Percentiles rank a stretch among this genome's conserved stretches.
Evolutionary conservation across 306 rosid species (phyloP).

Genomic region (Inga oerstediana): DNA sequence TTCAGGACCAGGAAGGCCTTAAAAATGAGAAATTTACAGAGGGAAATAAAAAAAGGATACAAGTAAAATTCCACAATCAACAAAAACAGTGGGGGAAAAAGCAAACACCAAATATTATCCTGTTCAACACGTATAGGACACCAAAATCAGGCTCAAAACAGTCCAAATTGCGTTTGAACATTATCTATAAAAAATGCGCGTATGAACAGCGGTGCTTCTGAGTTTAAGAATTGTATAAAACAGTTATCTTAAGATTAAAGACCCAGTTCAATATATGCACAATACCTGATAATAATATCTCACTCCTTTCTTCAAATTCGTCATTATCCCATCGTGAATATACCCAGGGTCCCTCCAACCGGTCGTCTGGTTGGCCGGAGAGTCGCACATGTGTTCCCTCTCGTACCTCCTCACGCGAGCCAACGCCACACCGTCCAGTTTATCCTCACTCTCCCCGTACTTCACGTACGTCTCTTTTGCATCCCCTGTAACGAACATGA

Average conservation of each 20-base stretch:
- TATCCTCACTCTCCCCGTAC: slow-evolving; percentile 52
- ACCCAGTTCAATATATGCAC: not conserved
- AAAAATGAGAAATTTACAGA: not conserved
- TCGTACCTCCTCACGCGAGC: slow-evolving; percentile 72
- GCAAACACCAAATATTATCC: not conserved
- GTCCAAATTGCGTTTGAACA: not conserved
- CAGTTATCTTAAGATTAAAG: not conserved
- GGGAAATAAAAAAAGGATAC: not conserved
- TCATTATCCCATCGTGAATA: slow-evolving; percentile 73
- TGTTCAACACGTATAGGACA: not conserved
- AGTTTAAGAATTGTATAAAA: not conserved
- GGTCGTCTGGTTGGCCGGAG: slow-evolving; percentile 67
- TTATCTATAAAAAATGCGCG: not conserved
- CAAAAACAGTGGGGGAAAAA: not conserved
- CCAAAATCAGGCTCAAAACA: not conserved
- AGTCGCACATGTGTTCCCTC: slow-evolving; percentile 80
- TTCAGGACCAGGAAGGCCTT: not conserved
- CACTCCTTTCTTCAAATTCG: slow-evolving; percentile 59
- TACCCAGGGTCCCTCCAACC: slow-evolving; percentile 98
- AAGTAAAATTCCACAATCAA: not conserved
- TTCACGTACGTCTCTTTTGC: slow-evolving; percentile 44
- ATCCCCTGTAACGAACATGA: slow-evolving; percentile 69
- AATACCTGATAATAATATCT: slow-evolving; percentile 73
- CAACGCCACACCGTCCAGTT: slow-evolving; percentile 42
- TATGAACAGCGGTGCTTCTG: not conserved